Evolutionary conservation across 2,329 filamentous ascomycete species (phyloP).

Genomic region (Dissoconium aciculare): DNA sequence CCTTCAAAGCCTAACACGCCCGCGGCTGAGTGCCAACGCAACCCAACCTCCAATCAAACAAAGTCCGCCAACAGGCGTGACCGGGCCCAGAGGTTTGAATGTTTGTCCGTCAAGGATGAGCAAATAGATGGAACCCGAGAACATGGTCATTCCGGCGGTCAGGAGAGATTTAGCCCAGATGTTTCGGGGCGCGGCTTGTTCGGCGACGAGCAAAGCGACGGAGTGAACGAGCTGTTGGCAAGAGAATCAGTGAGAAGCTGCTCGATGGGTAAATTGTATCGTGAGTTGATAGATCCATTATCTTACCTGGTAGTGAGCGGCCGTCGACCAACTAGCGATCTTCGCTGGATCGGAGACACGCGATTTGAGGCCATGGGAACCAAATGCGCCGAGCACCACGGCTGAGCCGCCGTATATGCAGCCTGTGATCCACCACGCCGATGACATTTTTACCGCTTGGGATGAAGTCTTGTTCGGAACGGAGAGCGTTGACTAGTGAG

Average conservation of each 20-base stretch:
- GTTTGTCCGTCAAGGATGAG: constrained; percentile 46
- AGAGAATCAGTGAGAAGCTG: constrained; percentile 1
- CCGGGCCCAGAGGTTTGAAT: constrained; percentile 46
- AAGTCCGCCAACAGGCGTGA: constrained; percentile 49
- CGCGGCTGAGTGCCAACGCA: constrained; percentile 33
- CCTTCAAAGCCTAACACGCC: too few species aligned
- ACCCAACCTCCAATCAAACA: constrained; percentile 52
- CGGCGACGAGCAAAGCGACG: constrained; percentile 42
- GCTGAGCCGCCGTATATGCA: constrained; percentile 47
- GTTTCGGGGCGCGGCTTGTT: constrained; percentile 35
- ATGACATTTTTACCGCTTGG: constrained; percentile 18
- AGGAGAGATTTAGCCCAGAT: constrained; percentile 42
- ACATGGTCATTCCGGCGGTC: constrained; percentile 51
- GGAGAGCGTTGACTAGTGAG: too few species aligned
- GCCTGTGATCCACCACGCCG: constrained; percentile 45
- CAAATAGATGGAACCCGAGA: constrained; percentile 51
- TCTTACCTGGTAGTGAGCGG: constrained; percentile 51
- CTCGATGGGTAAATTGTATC: not conserved
- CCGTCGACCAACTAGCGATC: constrained; percentile 47
- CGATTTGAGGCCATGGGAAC: constrained; percentile 51
- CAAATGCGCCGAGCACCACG: constrained; percentile 51
- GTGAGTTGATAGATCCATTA: not conserved
- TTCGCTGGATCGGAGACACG: constrained; percentile 43
- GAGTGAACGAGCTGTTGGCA: constrained; percentile 44
- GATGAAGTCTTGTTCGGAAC: too few species aligned